These are phyloP conservation scores for Rhynchospora pubera DNA, from an alignment of 176 grass and related monocot genomes.

Conservation along the genomic window DNA sequence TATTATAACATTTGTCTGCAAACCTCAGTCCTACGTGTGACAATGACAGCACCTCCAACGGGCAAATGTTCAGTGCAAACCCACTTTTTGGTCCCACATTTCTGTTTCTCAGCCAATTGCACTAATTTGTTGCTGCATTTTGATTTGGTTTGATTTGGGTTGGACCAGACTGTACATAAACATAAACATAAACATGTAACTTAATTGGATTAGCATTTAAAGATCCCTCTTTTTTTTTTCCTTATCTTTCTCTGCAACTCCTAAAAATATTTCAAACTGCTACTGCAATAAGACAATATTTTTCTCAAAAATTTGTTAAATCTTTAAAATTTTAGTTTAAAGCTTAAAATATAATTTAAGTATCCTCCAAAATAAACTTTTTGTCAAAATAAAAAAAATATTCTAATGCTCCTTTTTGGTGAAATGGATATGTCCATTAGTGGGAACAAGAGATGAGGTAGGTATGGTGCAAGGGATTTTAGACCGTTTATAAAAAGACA, in stretches of 20 bases:
- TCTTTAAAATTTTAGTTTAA: not conserved
- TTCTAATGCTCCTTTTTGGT: too few species aligned
- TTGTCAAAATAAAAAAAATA: not conserved
- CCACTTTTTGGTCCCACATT: not conserved
- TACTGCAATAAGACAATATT: not conserved
- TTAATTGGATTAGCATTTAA: not conserved
- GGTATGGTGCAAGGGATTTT: not conserved
- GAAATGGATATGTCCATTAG: slow-evolving; percentile 1
- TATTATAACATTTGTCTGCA: not conserved
- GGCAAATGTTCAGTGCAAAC: slow-evolving; percentile 21
- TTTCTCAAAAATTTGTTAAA: not conserved
- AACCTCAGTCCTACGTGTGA: slow-evolving; percentile 11
- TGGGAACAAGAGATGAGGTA: not conserved
- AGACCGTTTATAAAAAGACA: slow-evolving; percentile 15
- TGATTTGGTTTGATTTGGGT: not conserved
- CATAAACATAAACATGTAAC: not conserved
- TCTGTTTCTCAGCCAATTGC: not conserved
- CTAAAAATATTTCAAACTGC: not conserved
- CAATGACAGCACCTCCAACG: slow-evolving; percentile 16
- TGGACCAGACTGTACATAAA: not conserved
- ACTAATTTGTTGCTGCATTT: not conserved
- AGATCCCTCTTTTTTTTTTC: not conserved
- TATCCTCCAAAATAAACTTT: not conserved
- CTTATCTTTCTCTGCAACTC: not conserved
- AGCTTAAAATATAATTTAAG: not conserved